A percentile compares a stretch with the other conserved stretches of the same genome.
Evolutionary conservation across 2,329 filamentous ascomycete genomes (phyloP).

Genomic region (Dactylella cylindrospora): DNA sequence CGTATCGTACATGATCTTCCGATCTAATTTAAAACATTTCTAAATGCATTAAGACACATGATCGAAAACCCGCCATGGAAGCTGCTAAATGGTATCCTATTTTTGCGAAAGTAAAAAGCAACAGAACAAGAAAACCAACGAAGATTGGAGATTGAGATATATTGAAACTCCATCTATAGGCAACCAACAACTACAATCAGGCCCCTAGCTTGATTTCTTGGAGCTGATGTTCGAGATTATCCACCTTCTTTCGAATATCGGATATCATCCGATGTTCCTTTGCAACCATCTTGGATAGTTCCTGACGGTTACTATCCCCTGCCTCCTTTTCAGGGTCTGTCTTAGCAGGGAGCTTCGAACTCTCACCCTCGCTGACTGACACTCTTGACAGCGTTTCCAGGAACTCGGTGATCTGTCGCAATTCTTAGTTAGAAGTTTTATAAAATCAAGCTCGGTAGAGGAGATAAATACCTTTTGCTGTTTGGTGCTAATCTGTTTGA

Average conservation of each 20-base stretch:
- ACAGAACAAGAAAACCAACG: no score
- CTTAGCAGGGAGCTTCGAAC: conserved; percentile 5
- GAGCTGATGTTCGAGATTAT: conserved; percentile 28
- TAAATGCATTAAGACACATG: no score
- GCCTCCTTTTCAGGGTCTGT: conserved; percentile 16
- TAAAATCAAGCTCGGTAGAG: background rate
- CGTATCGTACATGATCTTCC: no score
- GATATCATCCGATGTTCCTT: conserved; percentile 34
- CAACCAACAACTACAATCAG: no score
- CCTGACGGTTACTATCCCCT: conserved; percentile 26
- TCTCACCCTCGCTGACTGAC: conserved; percentile 4
- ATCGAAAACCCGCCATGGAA: no score
- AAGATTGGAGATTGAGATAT: no score
- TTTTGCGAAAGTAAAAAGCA: no score
- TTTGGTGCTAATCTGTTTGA: conserved; percentile 24
- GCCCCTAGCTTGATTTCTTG: conserved; percentile 27
- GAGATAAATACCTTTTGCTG: conserved; percentile 24
- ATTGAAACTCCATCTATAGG: no score
- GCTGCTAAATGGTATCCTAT: no score
- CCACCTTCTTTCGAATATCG: conserved; percentile 34
- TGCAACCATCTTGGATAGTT: conserved; percentile 36
- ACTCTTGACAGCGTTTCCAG: conserved; percentile 19
- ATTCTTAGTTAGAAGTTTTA: background rate
- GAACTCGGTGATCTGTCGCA: conserved; percentile 35
- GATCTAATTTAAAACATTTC: no score